These are phyloP conservation scores for Magnolia sinica DNA, from an alignment of 164 flowering plant species.

Conservation along the genomic window DNA sequence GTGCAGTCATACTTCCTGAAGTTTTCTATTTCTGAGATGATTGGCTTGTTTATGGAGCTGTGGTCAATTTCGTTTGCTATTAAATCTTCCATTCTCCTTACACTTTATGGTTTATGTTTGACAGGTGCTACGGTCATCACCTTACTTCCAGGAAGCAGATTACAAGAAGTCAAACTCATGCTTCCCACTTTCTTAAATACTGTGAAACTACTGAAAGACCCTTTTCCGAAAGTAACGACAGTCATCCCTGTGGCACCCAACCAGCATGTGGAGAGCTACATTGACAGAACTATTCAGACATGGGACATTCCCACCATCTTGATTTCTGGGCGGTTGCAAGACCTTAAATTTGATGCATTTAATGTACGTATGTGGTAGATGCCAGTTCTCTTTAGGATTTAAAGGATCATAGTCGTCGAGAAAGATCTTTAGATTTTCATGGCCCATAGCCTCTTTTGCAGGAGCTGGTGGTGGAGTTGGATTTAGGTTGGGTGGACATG, in stretches of 20 bases:
- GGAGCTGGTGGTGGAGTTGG: not conserved
- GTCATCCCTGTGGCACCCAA: slow-evolving; percentile 83
- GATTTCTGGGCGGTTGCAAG: slow-evolving; percentile 55
- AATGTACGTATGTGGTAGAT: slow-evolving; percentile 44
- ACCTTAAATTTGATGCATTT: slow-evolving; percentile 66
- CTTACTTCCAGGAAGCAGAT: slow-evolving; percentile 95
- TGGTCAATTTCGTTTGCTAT: not conserved
- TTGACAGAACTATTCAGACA: slow-evolving; percentile 26
- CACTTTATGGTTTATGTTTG: slow-evolving; percentile 2
- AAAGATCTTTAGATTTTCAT: not conserved
- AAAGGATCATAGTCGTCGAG: not conserved
- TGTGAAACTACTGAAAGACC: slow-evolving; percentile 42
- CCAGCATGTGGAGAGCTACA: slow-evolving; percentile 58
- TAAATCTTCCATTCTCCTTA: not conserved
- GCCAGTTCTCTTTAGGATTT: not conserved
- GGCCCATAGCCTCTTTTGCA: not conserved
- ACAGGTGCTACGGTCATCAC: slow-evolving; percentile 68
- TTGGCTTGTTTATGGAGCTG: not conserved
- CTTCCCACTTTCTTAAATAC: slow-evolving; percentile 61
- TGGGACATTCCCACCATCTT: slow-evolving; percentile 60
- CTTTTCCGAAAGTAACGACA: slow-evolving; percentile 48
- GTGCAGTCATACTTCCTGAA: not conserved
- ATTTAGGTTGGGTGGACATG: not conserved
- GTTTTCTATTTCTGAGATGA: not conserved
- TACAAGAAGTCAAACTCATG: slow-evolving; percentile 88